A percentile compares a stretch with the other conserved stretches of the same genome.
These are phyloP conservation scores for Pseudocercospora eumusae DNA, from an alignment of 2,329 filamentous ascomycete genomes.

Conservation along the genomic window DNA sequence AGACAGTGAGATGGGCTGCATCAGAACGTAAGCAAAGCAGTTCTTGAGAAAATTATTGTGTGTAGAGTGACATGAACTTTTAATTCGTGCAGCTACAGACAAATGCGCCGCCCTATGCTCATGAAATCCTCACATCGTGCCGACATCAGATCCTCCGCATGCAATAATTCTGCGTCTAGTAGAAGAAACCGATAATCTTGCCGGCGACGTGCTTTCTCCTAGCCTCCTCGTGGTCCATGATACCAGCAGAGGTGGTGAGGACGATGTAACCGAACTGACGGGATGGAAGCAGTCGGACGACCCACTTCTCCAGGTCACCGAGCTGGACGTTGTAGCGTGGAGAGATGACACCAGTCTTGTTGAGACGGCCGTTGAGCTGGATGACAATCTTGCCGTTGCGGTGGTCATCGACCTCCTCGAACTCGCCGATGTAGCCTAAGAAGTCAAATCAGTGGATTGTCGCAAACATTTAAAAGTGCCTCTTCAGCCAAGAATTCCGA, in stretches of 20 bases:
- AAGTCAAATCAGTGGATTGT: constrained; percentile 68
- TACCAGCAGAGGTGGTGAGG: constrained; percentile 97
- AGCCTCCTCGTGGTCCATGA: constrained; percentile 99
- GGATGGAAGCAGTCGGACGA: constrained; percentile 96
- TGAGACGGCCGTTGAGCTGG: constrained; percentile 97
- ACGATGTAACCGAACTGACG: constrained; percentile 99
- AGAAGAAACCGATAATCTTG: constrained; percentile 99
- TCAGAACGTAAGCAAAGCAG: background rate
- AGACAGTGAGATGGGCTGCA: background rate
- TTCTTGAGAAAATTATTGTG: background rate
- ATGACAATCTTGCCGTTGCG: constrained; percentile 99
- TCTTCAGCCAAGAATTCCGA: constrained; percentile 71
- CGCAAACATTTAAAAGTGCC: constrained; percentile 91
- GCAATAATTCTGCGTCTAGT: constrained; percentile 54
- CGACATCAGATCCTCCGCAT: constrained; percentile 11
- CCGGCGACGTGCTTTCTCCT: constrained; percentile 97
- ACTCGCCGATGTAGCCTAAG: constrained; percentile 96
- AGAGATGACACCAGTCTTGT: constrained; percentile 99
- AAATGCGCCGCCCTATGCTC: constrained; percentile 21
- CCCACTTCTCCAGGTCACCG: constrained; percentile 98
- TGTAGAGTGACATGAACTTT: constrained; percentile 24
- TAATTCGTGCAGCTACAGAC: constrained; percentile 26
- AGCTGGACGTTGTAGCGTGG: constrained; percentile 99
- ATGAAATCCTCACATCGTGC: constrained; percentile 19
- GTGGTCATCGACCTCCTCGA: constrained; percentile 99